These are phyloP conservation scores for Melaleuca quinquenervia DNA, from an alignment of 345 rosid species.

Conservation along the genomic window DNA sequence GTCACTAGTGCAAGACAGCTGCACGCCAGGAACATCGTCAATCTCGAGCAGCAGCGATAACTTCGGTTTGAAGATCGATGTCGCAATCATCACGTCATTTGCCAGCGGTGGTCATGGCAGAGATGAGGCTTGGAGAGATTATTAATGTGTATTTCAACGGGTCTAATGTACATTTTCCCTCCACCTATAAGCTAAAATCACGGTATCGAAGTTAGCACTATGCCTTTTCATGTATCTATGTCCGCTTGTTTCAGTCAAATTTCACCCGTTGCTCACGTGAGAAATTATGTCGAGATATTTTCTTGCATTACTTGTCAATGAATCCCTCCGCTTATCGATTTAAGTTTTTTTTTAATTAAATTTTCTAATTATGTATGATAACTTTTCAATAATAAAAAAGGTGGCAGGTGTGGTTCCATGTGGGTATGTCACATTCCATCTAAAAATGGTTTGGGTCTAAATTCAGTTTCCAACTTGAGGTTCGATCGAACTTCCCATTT, in stretches of 20 bases:
- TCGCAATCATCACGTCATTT: background rate
- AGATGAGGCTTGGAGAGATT: background rate
- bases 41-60: background rate
- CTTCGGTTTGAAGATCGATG: background rate
- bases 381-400: background rate
- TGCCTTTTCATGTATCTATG: background rate
- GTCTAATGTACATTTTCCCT: background rate
- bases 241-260: background rate
- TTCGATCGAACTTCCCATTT: background rate
- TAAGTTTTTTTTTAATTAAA: background rate
- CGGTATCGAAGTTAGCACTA: rapidly evolving
- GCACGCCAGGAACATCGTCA: background rate
- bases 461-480: background rate
- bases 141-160: background rate
- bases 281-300: background rate
- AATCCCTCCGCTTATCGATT: background rate
- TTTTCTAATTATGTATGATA: background rate
- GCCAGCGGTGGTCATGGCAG: background rate
- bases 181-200: background rate
- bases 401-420: background rate
- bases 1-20: background rate
- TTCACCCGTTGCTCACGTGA: background rate
- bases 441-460: too few species aligned
- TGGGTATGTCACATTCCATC: too few species aligned
- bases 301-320: background rate